Evolutionary conservation across 352 stramenopile species (phyloP), one percentile per base, ranked within the genome.

Genomic region (Phytophthora multivora): DNA sequence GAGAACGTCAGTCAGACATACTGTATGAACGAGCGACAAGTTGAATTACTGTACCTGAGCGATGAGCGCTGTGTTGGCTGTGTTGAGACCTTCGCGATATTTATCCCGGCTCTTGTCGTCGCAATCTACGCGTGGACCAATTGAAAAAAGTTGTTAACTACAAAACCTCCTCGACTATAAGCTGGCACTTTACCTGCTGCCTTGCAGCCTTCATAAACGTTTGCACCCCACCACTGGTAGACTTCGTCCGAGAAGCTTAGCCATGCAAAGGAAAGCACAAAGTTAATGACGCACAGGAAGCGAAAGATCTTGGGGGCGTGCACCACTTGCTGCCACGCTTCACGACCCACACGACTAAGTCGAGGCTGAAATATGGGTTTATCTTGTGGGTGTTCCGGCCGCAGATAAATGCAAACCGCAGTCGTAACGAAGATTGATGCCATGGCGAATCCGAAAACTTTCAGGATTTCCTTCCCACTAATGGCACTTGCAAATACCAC

Each of bases 211-310:
- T 55, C 42, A 57, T 89, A 93, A 3, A 93, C 84, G 46, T 88
- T 76, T 12, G 71, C 73, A 5, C 77, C 80, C 84, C 84, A 93
- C 84, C 84, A 93, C 36, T 77, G 73, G 58, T 84, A 93, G 36
- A 80, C 79, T 55, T 89, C 79, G 52, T 89, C 79, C 39, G 81
- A 80, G 25, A 93, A 93, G n/a, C 80, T 73, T 16, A 73, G 77
- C 81, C 81, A 93, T 9, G 81, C 82, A 36, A 89, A 91, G 72
- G 75, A 90, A n/a, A 90, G 66, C 6, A 91, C 69, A 38, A 90
- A 88, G 45, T 91, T 75, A 18, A 93, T 63, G 18, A 91, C 39
- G 47, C 84, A 91, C 36, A 93, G 57, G 26, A 90, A 74, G 3
- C 82, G 80, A 39, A 91, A 90, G 13, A 90, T 33, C 36, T 74